phyloP scores from a whole-genome alignment of 306 rosid species.

The Macrotyloma uniflorum region DNA sequence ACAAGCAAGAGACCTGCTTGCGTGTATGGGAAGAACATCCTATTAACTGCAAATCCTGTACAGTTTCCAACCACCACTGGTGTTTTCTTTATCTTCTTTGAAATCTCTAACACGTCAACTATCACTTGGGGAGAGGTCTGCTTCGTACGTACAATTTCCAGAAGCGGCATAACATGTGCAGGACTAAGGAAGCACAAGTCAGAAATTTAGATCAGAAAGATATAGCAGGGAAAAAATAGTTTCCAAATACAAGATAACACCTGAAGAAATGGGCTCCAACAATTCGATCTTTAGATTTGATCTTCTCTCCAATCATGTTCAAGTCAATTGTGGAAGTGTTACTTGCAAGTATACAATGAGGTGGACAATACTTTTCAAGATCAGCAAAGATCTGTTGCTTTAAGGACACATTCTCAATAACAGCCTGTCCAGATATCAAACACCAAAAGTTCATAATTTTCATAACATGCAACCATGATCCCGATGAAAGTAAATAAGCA shows the following conservation, averaged over 20 bases:
- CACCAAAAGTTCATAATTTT: constrained; percentile 28
- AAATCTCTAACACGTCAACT: constrained; percentile 84
- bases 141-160: constrained; percentile 90
- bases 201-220: constrained; percentile 22
- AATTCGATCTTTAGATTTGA: constrained; percentile 78
- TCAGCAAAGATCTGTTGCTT: constrained; percentile 94
- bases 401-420: constrained; percentile 81
- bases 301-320: constrained; percentile 84
- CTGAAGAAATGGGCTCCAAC: constrained; percentile 97
- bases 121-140: constrained; percentile 83
- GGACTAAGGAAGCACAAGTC: constrained; percentile 70
- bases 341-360: constrained; percentile 90
- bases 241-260: constrained; percentile 42
- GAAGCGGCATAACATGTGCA: constrained; percentile 94
- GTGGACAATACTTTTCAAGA: constrained; percentile 88
- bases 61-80: constrained; percentile 98
- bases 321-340: constrained; percentile 98
- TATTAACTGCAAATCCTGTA: constrained; percentile 97
- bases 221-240: background rate
- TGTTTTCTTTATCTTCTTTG: constrained; percentile 84
- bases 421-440: constrained; percentile 75
- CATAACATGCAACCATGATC: constrained; percentile 29
- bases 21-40: constrained; percentile 92
- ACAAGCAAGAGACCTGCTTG: constrained; percentile 83
- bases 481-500: background rate